These are phyloP conservation scores for Blastomyces silverae DNA, from an alignment of 2,329 filamentous ascomycete species.

Conservation along the genomic window DNA sequence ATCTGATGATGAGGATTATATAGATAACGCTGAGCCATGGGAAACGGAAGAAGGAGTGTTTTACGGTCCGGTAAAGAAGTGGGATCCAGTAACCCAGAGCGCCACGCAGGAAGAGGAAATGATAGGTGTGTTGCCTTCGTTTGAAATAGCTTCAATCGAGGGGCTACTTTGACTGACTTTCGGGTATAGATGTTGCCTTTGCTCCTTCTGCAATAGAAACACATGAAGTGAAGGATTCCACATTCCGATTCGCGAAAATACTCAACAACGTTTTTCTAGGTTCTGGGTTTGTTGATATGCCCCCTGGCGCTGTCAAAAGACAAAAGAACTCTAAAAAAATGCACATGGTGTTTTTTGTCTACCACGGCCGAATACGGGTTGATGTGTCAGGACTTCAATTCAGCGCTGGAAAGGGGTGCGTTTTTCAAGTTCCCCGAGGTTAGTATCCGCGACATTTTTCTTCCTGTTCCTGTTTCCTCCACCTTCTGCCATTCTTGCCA, in stretches of 20 bases:
- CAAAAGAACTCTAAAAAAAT: conserved; percentile 90
- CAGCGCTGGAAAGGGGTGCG: conserved; percentile 75
- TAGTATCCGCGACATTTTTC: not conserved
- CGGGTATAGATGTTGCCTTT: conserved; percentile 52
- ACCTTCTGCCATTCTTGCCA: not conserved
- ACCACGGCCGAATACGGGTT: conserved; percentile 72
- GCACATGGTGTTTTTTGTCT: conserved; percentile 95
- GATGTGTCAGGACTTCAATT: conserved; percentile 57
- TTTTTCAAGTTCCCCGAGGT: conserved; percentile 95
- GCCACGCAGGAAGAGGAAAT: conserved; percentile 37
- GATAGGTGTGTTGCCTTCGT: conserved; percentile 29
- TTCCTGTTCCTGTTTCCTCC: not conserved
- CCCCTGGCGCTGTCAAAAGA: conserved; percentile 73
- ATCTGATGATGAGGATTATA: conserved; percentile 35
- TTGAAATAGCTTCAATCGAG: conserved; percentile 12
- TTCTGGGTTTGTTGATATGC: conserved; percentile 81
- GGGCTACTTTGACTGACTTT: conserved; percentile 22
- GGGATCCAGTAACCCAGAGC: conserved; percentile 37
- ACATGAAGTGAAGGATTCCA: conserved; percentile 54
- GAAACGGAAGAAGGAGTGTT: conserved; percentile 39
- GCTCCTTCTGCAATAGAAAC: conserved; percentile 52
- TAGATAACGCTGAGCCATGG: conserved; percentile 39
- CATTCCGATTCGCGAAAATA: conserved; percentile 85
- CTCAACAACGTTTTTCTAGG: conserved; percentile 80
- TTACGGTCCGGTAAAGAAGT: conserved; percentile 40